phyloP scores from a whole-genome alignment of 345 rosid species.

The Pugionium cornutum region DNA sequence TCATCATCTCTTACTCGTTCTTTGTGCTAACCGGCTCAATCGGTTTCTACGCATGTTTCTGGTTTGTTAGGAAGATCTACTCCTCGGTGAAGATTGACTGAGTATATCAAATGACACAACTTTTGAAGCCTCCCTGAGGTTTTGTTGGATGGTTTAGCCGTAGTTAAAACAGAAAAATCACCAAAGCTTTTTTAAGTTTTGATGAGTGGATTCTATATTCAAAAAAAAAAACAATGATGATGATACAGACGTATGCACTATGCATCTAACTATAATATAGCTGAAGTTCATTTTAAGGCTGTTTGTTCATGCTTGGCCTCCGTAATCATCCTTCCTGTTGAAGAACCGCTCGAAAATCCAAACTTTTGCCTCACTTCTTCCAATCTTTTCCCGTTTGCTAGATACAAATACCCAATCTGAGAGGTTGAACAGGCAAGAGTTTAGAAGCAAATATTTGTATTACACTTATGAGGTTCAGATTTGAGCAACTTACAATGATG shows the following conservation, averaged over 20 bases:
- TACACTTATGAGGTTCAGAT: background rate
- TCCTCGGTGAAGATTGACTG: conserved; percentile 89
- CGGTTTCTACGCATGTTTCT: conserved; percentile 91
- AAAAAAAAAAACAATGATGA: too few species aligned
- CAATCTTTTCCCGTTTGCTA: conserved; percentile 64
- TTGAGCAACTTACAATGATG: conserved; percentile 49
- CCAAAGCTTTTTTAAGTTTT: conserved; percentile 7
- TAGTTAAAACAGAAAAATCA: conserved; percentile 17
- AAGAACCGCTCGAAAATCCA: conserved; percentile 70
- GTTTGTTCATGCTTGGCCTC: conserved; percentile 43
- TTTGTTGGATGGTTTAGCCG: conserved; percentile 22
- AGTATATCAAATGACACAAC: conserved; percentile 6
- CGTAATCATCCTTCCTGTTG: conserved; percentile 47
- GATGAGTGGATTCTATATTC: conserved; percentile 8
- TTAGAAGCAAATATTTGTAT: background rate
- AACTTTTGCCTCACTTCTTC: conserved; percentile 78
- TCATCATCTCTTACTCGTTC: conserved; percentile 77
- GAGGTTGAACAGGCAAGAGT: background rate
- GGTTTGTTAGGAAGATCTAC: conserved; percentile 91
- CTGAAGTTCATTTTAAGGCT: conserved; percentile 12
- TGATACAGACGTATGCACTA: too few species aligned
- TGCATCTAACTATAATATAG: background rate
- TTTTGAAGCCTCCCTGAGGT: conserved; percentile 12
- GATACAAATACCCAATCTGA: conserved; percentile 82
- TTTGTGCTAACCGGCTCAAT: conserved; percentile 85